Percentiles rank a stretch among this genome's conserved stretches.
Evolutionary conservation across 306 rosid genomes (phyloP).

Genomic region (Dryas octopetala): DNA sequence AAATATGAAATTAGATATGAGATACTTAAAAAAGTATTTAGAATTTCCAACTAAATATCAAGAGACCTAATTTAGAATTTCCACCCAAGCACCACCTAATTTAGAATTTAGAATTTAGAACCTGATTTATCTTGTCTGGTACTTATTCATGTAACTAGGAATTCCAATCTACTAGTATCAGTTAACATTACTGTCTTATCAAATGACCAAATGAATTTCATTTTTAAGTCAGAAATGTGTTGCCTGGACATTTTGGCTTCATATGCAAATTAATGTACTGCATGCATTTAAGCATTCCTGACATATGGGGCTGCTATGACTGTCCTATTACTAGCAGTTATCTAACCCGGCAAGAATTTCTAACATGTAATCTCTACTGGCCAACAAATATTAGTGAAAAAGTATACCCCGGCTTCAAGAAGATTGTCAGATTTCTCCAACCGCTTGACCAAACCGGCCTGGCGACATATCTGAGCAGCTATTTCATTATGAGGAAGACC

Average conservation of each 20-base stretch:
- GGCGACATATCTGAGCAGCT: constrained; percentile 99
- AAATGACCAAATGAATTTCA: neutral
- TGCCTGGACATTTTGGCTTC: neutral
- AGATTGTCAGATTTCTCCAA: constrained; percentile 85
- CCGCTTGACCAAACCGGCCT: constrained; percentile 98
- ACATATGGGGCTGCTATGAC: neutral
- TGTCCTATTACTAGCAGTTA: neutral
- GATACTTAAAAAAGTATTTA: neutral
- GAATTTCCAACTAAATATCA: neutral
- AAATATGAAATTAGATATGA: too few relatives aligned
- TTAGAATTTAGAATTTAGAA: too few relatives aligned
- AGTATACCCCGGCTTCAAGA: constrained; percentile 64
- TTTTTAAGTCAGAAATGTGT: neutral
- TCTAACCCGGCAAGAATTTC: neutral
- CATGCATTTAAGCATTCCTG: neutral
- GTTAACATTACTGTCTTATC: neutral
- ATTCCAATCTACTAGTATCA: neutral
- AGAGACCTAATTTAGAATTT: neutral
- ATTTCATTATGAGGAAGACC: constrained; percentile 99
- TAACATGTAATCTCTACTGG: neutral
- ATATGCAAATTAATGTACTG: neutral
- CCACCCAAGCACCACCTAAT: too few relatives aligned
- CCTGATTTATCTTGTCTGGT: too few relatives aligned
- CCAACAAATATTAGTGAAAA: neutral
- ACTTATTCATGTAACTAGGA: neutral